Percentiles rank a stretch among this genome's conserved stretches.
Evolutionary conservation across 768 basidiomycete species (phyloP).

Genomic region (Amanita thiersii): DNA sequence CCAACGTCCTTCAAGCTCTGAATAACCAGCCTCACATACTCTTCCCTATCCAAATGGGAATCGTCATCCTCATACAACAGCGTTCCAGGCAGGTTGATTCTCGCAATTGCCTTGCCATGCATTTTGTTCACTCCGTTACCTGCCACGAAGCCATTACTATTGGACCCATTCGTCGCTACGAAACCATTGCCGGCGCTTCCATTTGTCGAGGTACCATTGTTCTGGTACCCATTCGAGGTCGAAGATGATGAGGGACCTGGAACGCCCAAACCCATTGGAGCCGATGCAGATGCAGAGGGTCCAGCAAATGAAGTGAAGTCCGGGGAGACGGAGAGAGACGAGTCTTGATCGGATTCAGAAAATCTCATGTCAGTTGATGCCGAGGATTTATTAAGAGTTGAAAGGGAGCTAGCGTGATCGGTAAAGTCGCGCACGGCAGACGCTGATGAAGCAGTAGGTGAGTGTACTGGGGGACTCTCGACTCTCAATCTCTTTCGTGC

Average conservation of each 20-base stretch:
- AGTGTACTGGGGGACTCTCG: slow-evolving; percentile 28
- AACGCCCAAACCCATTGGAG: slow-evolving; percentile 10
- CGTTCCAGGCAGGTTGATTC: slow-evolving; percentile 64
- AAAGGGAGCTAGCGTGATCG: slow-evolving; percentile 12
- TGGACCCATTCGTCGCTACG: slow-evolving; percentile 18
- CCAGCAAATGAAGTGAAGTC: slow-evolving; percentile 39
- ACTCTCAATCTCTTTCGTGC: slow-evolving; percentile 69
- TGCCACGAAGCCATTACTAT: slow-evolving; percentile 23
- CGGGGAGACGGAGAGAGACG: slow-evolving; percentile 34
- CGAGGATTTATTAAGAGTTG: slow-evolving; percentile 19
- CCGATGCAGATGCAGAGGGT: slow-evolving; percentile 19
- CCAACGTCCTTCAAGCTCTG: slow-evolving; percentile 89
- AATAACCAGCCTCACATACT: slow-evolving; percentile 82
- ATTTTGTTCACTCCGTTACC: slow-evolving; percentile 43
- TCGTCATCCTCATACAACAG: slow-evolving; percentile 76
- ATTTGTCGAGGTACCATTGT: slow-evolving; percentile 33
- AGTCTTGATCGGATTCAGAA: slow-evolving; percentile 41
- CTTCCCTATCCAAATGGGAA: slow-evolving; percentile 76
- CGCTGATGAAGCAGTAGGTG: slow-evolving; percentile 18
- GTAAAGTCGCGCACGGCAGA: slow-evolving; percentile 21
- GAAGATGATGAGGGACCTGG: slow-evolving; percentile 12
- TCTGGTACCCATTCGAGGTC: slow-evolving; percentile 13
- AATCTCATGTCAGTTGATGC: slow-evolving; percentile 36
- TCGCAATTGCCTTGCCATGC: slow-evolving; percentile 43
- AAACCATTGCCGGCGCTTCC: slow-evolving; percentile 32